Percentiles rank a stretch among this genome's conserved stretches.
phyloP scores from a whole-genome alignment of 495 filamentous ascomycete genomes.

The Choiromyces venosus region DNA sequence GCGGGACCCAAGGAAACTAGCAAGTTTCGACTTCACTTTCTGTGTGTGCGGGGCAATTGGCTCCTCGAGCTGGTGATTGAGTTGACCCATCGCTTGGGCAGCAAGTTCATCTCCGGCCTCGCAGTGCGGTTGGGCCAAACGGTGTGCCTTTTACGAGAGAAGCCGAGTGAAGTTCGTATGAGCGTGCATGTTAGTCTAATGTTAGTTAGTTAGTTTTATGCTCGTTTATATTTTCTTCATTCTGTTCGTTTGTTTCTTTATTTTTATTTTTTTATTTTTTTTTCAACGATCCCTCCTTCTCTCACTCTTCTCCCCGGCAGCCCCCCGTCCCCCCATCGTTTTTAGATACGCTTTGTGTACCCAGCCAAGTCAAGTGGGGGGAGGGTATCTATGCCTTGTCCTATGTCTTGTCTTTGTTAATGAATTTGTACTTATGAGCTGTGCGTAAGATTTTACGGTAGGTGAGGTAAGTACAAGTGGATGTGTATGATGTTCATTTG shows the following conservation, averaged over 20 bases:
- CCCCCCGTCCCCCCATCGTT: neutral
- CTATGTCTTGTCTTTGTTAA: neutral
- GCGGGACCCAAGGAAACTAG: conserved; percentile 23
- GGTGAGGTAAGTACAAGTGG: conserved; percentile 24
- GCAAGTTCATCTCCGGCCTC: conserved; percentile 36
- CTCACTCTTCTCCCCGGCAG: neutral
- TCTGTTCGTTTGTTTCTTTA: neutral
- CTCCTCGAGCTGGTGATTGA: conserved; percentile 12
- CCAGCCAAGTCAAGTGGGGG: neutral
- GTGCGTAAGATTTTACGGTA: neutral
- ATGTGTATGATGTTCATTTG: conserved; percentile 22
- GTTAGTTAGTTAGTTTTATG: conserved; percentile 4
- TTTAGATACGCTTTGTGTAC: neutral
- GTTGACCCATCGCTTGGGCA: conserved; percentile 23
- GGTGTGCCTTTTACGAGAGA: conserved; percentile 17
- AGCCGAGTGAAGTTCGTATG: neutral
- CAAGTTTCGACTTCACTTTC: conserved; percentile 38
- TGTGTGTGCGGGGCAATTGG: conserved; percentile 34
- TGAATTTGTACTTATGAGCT: neutral
- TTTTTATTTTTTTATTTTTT: neutral
- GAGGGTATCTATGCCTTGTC: neutral
- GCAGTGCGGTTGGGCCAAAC: conserved; percentile 34
- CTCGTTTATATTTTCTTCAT: conserved; percentile 4
- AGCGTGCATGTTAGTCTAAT: neutral
- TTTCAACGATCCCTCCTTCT: neutral